Evolutionary conservation across 2,329 filamentous ascomycete species (phyloP), one percentile per base, ranked within the genome.

Genomic region (Beauveria asiatica): DNA sequence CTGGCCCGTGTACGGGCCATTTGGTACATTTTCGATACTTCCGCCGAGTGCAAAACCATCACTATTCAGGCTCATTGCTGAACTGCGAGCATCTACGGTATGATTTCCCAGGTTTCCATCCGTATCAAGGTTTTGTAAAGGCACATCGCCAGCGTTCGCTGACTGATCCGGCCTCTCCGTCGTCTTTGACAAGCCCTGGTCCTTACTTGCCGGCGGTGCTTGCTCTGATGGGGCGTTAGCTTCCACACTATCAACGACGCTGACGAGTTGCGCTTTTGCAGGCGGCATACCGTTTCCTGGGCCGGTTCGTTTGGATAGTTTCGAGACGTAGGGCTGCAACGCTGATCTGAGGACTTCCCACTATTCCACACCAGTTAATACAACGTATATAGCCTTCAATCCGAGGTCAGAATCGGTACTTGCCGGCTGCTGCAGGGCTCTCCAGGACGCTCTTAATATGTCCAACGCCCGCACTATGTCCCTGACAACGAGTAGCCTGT

Each of bases 371-470:
- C 5, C 27, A 16, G 52, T 54, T 44, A 44, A n/a, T 19, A 44
- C 5, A 3, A 30, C 27, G 17, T 9, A 6, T n/a, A 19, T 13
- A 17, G 5, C 19, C 17, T 10, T 17, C 21, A n/a, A 13, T 6
- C 13, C 9, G 9, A 30, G 4, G 1, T 17, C 2, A 10, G 3
- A 7, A n/a, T 11, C 7, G 19, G 4, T 48, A 48, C 54, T 57
- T 57, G 17, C 54, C n/a, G 54, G 54, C 13, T 57, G 54, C 19
- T 57, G 54, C 54, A 57, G n/a, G 8, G 54, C 25, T 46, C 54
- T 57, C 54, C 54, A 57, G 4, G 42, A 48, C 7, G 19, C n/a
- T 48, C 54, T 48, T 17, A 57, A 19, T 6, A 42, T 39, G 21
- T 57, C 54, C 25, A 57, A 39, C 4, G 45, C 39, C 6, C 27